Evolutionary conservation across 352 stramenopile genomes (phyloP), one percentile per base, ranked within the genome.

Genomic region (Phytopythium ostracodes): DNA sequence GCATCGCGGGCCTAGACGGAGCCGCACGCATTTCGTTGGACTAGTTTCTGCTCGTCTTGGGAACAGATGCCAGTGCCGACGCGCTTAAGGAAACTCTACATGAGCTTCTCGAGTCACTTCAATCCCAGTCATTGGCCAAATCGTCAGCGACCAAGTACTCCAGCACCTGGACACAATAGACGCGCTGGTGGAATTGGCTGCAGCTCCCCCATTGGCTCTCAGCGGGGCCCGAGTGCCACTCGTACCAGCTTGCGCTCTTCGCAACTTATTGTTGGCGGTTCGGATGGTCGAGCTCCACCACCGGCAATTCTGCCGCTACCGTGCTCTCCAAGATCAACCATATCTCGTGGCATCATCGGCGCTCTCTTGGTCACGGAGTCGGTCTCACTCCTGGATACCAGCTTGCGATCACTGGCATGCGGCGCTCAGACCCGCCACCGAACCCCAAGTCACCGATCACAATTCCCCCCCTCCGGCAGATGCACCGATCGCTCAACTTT

Each of bases 381-480:
- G 42, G 36, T 0, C 51, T 79, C 2, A 27, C 64, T 10, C 44
- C 56, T 0, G 53, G 63, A 18, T 66, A 76, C 55, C 42, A 64
- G 10, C 53, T 76, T n/a, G 63, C 72, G 3, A 62, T 76, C 59
- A 68, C 49, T 2, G 72, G 72, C 27, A 79, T 76, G 72, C 68
- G 43, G 0, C 44, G 59, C 24, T 17, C 56, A 15, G 67, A 67
- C 25, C 46, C 59, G n/a, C 43, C 63, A 35, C 29, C 29, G 7
- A 33, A 33, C 29, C 22, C 55, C 14, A 66, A 65, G n/a, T 51
- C 55, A 10, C 63, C 68, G 0, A 31, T 63, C 55, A 70, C 65
- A 36, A 47, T 57, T 14, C 2, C 43, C 20, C 43, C 67, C 14
- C 60, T 79, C 35, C 60, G 42, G 7, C 4, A 24, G 2, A 20